Evolutionary conservation across 2,329 filamentous ascomycete species (phyloP), one percentile per base, ranked within the genome.

Genomic region (Cercospora sesami): DNA sequence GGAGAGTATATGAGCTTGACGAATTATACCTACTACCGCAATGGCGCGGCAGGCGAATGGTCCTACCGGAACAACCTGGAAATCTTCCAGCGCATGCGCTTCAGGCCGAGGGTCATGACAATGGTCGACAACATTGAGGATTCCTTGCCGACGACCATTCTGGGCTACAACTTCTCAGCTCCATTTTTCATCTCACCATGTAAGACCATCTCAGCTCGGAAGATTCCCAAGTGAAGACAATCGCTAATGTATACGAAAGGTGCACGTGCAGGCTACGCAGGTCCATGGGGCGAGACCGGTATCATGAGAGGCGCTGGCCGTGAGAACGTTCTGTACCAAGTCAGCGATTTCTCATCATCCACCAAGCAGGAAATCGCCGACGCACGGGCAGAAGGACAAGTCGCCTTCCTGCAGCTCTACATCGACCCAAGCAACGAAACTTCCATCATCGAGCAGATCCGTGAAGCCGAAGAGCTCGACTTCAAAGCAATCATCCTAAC

Each of bases 141-240:
- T 18, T 71, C 69, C 2, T 65, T 73, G 39, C 69, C 70, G 30
- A 97, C 94, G 26, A 96, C 90, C 2, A 97, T 98, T 92, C 90
- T 98, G 10, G 94, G 93, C 71, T 88, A 90, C 51, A 92, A 91
- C 76, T 88, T 89, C 70, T 87, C 90, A 69, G 90, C 94, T 57
- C 94, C 94, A 23, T 95, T 97, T 82, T 98, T 97, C 82, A 90
- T 97, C 39, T 96, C 94, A 1, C 94, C 94, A 51, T 97, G 94
- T 12, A 59, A 58, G 55, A 10, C n/a, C 55, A 33, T 53, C 23
- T 10, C 9, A 58, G 12, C 28, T 31, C 28, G 8, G 23, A n/a
- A 58, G 16, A 33, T 26, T 36, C 12, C 4, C 55, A 4, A 16
- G 6, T 18, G 16, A 21, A 33, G 55, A 59, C 28, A 18, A 33